phyloP scores from a whole-genome alignment of 2,329 filamentous ascomycete species.

The Penicillium sp. region DNA sequence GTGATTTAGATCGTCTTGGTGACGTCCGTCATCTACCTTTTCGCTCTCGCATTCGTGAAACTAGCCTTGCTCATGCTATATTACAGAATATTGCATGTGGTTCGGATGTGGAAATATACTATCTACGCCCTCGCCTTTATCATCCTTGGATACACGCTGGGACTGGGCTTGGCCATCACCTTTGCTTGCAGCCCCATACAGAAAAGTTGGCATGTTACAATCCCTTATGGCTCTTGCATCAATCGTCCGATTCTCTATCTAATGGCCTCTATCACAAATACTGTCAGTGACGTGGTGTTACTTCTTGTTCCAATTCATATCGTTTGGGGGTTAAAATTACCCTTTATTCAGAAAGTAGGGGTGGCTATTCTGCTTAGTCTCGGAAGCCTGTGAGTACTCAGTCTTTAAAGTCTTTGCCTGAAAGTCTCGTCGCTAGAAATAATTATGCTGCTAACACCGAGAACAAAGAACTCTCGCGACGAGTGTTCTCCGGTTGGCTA shows the following conservation, averaged over 20 bases:
- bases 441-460: neutral
- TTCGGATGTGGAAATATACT: neutral
- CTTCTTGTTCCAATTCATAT: neutral
- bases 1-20: neutral
- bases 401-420: neutral
- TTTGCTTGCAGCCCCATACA: neutral
- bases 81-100: neutral
- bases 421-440: no score
- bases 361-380: neutral
- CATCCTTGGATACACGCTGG: neutral
- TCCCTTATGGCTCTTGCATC: neutral
- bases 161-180: neutral
- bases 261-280: neutral
- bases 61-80: neutral
- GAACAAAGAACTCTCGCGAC: neutral
- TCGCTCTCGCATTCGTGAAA: neutral
- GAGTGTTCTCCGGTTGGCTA: neutral
- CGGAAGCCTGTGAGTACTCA: neutral
- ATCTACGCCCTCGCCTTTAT: neutral
- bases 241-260: neutral
- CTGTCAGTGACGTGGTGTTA: neutral
- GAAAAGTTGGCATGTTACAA: neutral
- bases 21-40: neutral
- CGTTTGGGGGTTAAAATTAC: neutral
- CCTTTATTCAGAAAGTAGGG: neutral